Conservation (phyloP, 257 asterid species). For the Scutellaria barbata region DNA sequence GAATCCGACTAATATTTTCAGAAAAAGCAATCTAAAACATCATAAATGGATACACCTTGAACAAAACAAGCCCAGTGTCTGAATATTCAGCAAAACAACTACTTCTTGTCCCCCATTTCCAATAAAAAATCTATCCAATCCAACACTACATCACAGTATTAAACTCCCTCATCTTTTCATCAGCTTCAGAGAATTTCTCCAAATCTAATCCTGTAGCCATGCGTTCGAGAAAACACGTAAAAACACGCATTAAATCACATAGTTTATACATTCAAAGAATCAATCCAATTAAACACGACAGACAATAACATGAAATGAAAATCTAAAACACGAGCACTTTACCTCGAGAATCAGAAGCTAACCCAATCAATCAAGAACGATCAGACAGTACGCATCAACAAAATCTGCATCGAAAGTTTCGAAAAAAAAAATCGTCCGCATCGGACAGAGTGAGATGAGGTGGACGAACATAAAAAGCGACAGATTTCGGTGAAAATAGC, state of each 20-base stretch:
- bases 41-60: conserved; percentile 3
- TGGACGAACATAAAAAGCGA: conserved; percentile 1
- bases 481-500: conserved; percentile 12
- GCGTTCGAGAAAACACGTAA: conserved; percentile 5
- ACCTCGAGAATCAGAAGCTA: conserved; percentile 38
- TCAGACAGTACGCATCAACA: conserved; percentile 10
- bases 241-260: neutral
- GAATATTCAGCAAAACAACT: conserved; percentile 12
- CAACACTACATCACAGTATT: conserved; percentile 14
- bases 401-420: neutral
- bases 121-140: conserved; percentile 1
- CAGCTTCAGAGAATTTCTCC: neutral
- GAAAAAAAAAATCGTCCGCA: conserved; percentile 8
- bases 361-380: conserved; percentile 35
- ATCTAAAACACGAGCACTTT: conserved; percentile 11
- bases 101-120: neutral
- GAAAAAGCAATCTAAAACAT: neutral
- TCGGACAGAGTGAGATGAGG: neutral
- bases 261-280: neutral
- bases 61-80: neutral
- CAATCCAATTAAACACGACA: conserved; percentile 8
- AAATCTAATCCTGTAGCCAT: conserved; percentile 32
- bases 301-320: neutral
- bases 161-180: conserved; percentile 14
- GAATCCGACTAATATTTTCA: conserved; percentile 5